Conservation (phyloP, 345 rosid species). For the Isatis tinctoria region DNA sequence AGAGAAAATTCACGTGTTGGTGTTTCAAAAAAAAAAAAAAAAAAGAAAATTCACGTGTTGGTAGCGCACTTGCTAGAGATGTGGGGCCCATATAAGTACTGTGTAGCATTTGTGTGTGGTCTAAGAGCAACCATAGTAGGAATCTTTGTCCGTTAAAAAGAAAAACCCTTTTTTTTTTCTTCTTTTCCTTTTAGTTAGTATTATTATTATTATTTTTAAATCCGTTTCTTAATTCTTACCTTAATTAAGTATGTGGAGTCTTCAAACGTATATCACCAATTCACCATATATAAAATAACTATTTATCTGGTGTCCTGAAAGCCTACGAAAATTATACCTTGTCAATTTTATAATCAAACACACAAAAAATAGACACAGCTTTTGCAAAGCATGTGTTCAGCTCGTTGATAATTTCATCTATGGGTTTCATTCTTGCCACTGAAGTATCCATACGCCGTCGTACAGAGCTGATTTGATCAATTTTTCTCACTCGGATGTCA, state of each 20-base stretch:
- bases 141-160: slow-evolving; percentile 56
- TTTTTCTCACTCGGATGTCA: not conserved
- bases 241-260: not conserved
- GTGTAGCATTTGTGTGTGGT: slow-evolving; percentile 54
- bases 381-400: slow-evolving; percentile 11
- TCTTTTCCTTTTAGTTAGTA: not conserved
- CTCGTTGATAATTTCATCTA: not conserved
- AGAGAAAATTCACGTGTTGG: slow-evolving; percentile 36
- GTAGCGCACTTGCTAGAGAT: slow-evolving; percentile 25
- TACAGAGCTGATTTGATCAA: not conserved
- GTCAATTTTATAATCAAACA: slow-evolving; percentile 15
- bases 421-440: not conserved
- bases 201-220: not conserved
- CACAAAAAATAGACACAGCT: slow-evolving; percentile 20
- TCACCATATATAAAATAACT: not conserved
- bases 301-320: slow-evolving; percentile 11
- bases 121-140: slow-evolving; percentile 50
- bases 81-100: slow-evolving; percentile 45
- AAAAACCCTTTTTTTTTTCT: slow-evolving; percentile 3
- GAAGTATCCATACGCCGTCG: not conserved
- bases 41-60: slow-evolving; percentile 39
- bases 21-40: too few species aligned
- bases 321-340: slow-evolving; percentile 15
- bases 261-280: not conserved
- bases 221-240: not conserved